These are phyloP conservation scores for Calonectria pauciramosa DNA, from an alignment of 2,329 filamentous ascomycete species.

Conservation along the genomic window DNA sequence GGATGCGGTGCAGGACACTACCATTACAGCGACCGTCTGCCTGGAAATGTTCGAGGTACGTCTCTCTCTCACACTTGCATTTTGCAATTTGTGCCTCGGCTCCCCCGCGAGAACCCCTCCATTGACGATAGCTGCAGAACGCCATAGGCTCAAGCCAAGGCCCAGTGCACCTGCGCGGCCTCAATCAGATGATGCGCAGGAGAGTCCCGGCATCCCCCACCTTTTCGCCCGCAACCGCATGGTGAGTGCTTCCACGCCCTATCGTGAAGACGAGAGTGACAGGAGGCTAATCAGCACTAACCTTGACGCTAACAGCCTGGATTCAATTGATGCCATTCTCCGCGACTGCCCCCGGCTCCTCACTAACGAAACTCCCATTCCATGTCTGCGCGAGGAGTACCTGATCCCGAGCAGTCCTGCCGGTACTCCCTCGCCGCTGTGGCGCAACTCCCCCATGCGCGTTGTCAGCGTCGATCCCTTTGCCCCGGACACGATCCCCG, in stretches of 20 bases:
- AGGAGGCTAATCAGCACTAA: neutral
- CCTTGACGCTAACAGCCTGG: constrained; percentile 5
- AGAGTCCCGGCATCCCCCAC: constrained; percentile 5
- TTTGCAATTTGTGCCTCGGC: neutral
- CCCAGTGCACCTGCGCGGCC: constrained; percentile 14
- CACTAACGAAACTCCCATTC: neutral
- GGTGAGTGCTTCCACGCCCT: neutral
- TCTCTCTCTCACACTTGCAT: neutral
- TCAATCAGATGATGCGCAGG: constrained; percentile 16
- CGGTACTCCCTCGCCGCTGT: neutral
- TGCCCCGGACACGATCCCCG: neutral
- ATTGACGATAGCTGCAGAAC: constrained; percentile 9
- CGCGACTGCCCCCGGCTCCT: constrained; percentile 17
- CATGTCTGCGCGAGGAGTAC: neutral
- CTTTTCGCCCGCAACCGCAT: constrained; percentile 9
- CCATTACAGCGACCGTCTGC: constrained; percentile 12
- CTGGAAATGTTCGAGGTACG: constrained; percentile 18
- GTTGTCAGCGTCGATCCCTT: neutral
- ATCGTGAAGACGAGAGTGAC: neutral
- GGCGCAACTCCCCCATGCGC: constrained; percentile 1
- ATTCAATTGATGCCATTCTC: constrained; percentile 19
- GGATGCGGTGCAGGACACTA: neutral
- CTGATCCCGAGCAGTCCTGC: neutral
- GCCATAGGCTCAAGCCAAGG: constrained; percentile 17
- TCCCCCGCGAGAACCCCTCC: neutral